Conservation (phyloP, 2,329 filamentous ascomycete genomes). For the Sordariomycetes sp. region DNA sequence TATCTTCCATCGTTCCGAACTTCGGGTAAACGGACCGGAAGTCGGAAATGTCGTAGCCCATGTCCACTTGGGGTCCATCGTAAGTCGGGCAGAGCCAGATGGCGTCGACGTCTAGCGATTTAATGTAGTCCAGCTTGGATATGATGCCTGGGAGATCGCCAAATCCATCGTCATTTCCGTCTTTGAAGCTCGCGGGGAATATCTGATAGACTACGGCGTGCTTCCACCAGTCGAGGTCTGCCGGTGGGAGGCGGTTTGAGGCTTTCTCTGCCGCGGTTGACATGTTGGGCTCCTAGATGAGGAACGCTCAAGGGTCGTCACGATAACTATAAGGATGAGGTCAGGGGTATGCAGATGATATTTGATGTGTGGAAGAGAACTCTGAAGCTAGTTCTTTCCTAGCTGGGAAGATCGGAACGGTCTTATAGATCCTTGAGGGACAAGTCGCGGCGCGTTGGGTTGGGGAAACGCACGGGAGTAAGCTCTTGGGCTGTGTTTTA, state of each 20-base stretch:
- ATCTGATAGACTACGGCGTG: conserved; percentile 47
- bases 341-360: background rate
- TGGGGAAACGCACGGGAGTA: no score
- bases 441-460: no score
- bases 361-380: background rate
- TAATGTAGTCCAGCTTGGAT: conserved; percentile 39
- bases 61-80: conserved; percentile 46
- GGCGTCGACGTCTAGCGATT: conserved; percentile 41
- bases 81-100: conserved; percentile 39
- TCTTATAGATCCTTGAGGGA: no score
- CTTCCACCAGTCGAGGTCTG: conserved; percentile 37
- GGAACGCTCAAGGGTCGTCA: background rate
- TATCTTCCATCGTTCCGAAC: conserved; percentile 55
- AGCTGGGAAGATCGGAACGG: no score
- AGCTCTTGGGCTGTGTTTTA: no score
- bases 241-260: background rate
- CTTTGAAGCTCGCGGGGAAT: conserved; percentile 46
- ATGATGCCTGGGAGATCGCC: conserved; percentile 45
- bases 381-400: no score
- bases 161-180: conserved; percentile 39
- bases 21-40: conserved; percentile 52
- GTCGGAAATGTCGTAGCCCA: conserved; percentile 60
- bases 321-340: background rate
- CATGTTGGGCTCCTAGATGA: background rate
- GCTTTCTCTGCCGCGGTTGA: background rate